Evolutionary conservation across 192 early-diverging fungal species (phyloP), one percentile per base, ranked within the genome.

Genomic region (Rhizophagus clarus): DNA sequence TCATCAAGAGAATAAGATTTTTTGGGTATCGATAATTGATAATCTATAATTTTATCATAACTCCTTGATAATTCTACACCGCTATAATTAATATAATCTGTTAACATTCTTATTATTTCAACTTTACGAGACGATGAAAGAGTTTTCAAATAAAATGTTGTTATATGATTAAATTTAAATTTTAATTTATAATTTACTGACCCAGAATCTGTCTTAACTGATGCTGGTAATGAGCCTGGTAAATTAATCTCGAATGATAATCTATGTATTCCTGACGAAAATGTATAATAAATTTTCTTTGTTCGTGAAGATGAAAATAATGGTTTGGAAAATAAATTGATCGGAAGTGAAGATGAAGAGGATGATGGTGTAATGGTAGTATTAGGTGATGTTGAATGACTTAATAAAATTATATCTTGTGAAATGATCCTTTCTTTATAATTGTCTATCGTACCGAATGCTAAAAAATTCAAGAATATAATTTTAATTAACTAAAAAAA

Each of bases 11-110:
- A 81, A 47, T 85, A 89, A 12, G 87, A 83, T 81, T 89, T 79
- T 2, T 88, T 88, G 5, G 90, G 91, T 40, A 89, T 83, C 17
- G 84, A 84, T 5, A 92, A 86, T 31, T 87, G 83, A 71, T 91
- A 91, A 3, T 88, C 82, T 11, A 77, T 20, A 37, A 77, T 26
- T 26, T 64, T 20, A 20, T 77, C 20, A 9, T 32, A 22, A 77
- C 49, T 63, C 9, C 62, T 60, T 17, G 34, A 45, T 6, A 77
- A 9, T 29, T 87, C 79, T 77, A 90, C 88, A 31, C 85, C 76
- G 14, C 85, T 87, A 32, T 85, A 82, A 82, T 88, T 88, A 12
- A 82, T 83, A 84, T 89, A 85, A 15, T 88, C 80, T 11, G 85
- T 79, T 10, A 88, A 85, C 20, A 88, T 85, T 15, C 91, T 83